Evolutionary conservation across 768 basidiomycete genomes (phyloP).

Genomic region (Phlebiopsis flavidoalba): DNA sequence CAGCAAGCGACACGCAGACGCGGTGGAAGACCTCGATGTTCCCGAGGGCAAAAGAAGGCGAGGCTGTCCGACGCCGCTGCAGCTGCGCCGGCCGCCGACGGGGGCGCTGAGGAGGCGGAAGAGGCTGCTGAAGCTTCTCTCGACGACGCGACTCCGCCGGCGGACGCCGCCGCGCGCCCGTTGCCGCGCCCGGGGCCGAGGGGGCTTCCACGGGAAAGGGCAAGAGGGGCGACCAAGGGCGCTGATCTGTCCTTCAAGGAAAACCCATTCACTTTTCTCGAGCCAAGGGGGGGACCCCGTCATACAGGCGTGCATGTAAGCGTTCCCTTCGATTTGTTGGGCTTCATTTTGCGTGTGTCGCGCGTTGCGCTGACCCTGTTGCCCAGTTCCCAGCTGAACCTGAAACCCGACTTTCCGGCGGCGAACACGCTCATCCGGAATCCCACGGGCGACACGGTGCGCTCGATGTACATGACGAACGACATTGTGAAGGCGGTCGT

Average conservation of each 20-base stretch:
- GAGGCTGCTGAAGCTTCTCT: slow-evolving; percentile 3
- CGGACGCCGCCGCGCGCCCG: slow-evolving; percentile 9
- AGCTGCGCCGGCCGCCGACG: neutral
- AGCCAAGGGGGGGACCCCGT: slow-evolving; percentile 66
- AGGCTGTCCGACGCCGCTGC: slow-evolving; percentile 27
- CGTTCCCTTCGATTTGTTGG: slow-evolving; percentile 8
- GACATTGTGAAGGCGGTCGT: slow-evolving; percentile 79
- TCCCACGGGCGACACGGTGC: slow-evolving; percentile 61
- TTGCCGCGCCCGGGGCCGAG: neutral
- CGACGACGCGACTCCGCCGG: slow-evolving; percentile 2
- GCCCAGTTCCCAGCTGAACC: slow-evolving; percentile 66
- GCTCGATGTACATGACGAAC: slow-evolving; percentile 87
- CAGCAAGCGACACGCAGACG: slow-evolving; percentile 45
- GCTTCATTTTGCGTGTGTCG: neutral
- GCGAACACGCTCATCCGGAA: slow-evolving; percentile 85
- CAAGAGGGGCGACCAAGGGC: slow-evolving; percentile 18
- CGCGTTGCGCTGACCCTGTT: neutral
- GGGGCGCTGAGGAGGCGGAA: slow-evolving; percentile 19
- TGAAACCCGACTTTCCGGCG: slow-evolving; percentile 66
- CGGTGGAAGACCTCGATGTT: slow-evolving; percentile 32
- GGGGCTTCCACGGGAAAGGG: slow-evolving; percentile 16
- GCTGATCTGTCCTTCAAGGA: slow-evolving; percentile 53
- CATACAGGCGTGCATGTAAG: slow-evolving; percentile 70
- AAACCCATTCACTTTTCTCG: slow-evolving; percentile 84
- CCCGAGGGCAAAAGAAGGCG: slow-evolving; percentile 48